phyloP scores from a whole-genome alignment of 2,329 filamentous ascomycete genomes.

The Aspergillus tanneri region DNA sequence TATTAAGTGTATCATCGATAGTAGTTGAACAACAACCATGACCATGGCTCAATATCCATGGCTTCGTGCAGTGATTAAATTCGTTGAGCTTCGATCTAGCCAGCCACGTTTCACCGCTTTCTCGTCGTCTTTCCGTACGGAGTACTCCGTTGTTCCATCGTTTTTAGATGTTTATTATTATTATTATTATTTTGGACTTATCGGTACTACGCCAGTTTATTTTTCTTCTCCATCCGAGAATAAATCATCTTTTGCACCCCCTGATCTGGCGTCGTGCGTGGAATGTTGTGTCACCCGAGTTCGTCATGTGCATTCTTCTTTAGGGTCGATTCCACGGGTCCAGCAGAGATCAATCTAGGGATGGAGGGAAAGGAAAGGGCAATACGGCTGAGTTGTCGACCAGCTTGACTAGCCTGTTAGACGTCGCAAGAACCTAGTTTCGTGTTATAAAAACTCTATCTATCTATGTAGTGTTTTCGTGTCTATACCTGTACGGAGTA shows the following conservation, averaged over 20 bases:
- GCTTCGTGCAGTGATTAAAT: not conserved
- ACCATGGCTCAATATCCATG: not conserved
- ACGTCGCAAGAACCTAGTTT: too few species aligned
- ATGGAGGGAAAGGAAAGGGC: too few species aligned
- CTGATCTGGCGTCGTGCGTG: not conserved
- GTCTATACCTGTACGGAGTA: too few species aligned
- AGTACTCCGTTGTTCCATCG: conserved; percentile 11
- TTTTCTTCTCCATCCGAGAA: not conserved
- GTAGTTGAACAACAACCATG: too few species aligned
- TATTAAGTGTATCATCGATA: not conserved
- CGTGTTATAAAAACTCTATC: too few species aligned
- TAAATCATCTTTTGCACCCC: not conserved
- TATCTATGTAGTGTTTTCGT: too few species aligned
- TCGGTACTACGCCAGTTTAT: not conserved
- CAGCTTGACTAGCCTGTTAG: too few species aligned
- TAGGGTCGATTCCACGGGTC: too few species aligned
- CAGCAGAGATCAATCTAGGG: too few species aligned
- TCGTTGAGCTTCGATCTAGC: not conserved
- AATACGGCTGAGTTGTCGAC: too few species aligned
- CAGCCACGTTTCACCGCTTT: conserved; percentile 4
- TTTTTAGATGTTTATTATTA: not conserved
- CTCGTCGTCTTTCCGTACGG: conserved; percentile 1
- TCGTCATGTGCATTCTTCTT: not conserved
- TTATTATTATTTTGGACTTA: not conserved
- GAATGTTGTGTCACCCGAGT: not conserved